These are phyloP conservation scores for Leptoxyphium fumago DNA, from an alignment of 2,329 filamentous ascomycete genomes.

Conservation along the genomic window DNA sequence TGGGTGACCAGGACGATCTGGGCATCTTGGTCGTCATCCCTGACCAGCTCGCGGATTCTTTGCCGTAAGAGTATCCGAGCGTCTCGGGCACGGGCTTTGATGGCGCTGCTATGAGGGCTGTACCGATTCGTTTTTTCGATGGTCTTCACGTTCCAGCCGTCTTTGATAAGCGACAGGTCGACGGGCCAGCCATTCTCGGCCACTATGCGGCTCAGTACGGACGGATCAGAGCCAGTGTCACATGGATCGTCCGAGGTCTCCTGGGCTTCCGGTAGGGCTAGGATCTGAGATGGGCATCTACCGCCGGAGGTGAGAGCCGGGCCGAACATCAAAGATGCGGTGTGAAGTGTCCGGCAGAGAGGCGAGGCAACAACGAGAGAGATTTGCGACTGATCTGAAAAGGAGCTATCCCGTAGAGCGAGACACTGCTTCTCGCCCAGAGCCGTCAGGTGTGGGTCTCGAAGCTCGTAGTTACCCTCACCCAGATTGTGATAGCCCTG, in stretches of 20 bases:
- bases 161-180: not conserved
- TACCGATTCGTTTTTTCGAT: not conserved
- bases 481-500: constrained; percentile 3
- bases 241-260: constrained; percentile 1
- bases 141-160: constrained; percentile 1
- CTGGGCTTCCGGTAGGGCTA: constrained; percentile 2
- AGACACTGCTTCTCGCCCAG: constrained; percentile 1
- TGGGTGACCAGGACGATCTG: constrained; percentile 1
- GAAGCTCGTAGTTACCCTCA: constrained; percentile 1
- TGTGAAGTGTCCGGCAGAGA: constrained; percentile 1
- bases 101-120: not conserved
- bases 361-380: constrained; percentile 1
- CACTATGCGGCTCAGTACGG: not conserved
- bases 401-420: not conserved
- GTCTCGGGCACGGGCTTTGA: not conserved
- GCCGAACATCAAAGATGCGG: constrained; percentile 1
- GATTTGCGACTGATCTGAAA: constrained; percentile 1
- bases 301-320: not conserved
- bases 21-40: not conserved
- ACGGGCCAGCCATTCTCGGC: constrained; percentile 1
- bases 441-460: constrained; percentile 1
- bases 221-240: not conserved
- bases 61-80: not conserved
- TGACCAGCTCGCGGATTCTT: not conserved
- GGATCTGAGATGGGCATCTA: not conserved